Evolutionary conservation across 306 rosid genomes (phyloP), one percentile per base, ranked within the genome.

Genomic region (Castanopsis chinensis): DNA sequence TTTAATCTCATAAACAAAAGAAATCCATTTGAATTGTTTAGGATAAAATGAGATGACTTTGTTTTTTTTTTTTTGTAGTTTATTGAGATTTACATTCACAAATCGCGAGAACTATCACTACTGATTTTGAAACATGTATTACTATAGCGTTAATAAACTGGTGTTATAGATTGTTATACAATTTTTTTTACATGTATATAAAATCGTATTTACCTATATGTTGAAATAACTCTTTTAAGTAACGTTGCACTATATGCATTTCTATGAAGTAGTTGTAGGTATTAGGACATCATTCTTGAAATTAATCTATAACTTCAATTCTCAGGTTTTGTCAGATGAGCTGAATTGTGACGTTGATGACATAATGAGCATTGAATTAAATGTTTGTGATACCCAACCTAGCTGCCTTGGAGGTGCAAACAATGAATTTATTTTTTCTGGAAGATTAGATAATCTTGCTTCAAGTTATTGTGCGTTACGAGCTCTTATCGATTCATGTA

Each of bases 331-430:
- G 82, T 88, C 97, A 17, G 97, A 92, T 32, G 97, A 92, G 89
- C 87, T 94, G 73, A 80, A 86, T 77, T 92, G 97, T 79, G 86
- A 82, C 17, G 30, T 88, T 84, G 88, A 90, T 61, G 96, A 91
- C 81, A 91, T 94, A 82, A 88, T 89, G 85, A 89, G 86, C 67
- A 75, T 94, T 81, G 99, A 94, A 84, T 86, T 92, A 75, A 94
- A 91, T 86, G 87, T 94, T 81, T 94, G 99, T 70, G 99, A 94
- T 84, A 94, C 93, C 63, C 99, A 94, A 87, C 95, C 93, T 51
- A 92, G 99, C 89, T 94, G 99, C 87, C 93, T 94, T 87, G 99
- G 99, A 67, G 99, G 99, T 59, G 99, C 90, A 80, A 94, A 90
- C 84, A 52, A 91, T 77, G 99, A 94, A 79, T 94, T 94, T 79